phyloP scores from a whole-genome alignment of 192 early-diverging fungal genomes.

The Podila epicladia region DNA sequence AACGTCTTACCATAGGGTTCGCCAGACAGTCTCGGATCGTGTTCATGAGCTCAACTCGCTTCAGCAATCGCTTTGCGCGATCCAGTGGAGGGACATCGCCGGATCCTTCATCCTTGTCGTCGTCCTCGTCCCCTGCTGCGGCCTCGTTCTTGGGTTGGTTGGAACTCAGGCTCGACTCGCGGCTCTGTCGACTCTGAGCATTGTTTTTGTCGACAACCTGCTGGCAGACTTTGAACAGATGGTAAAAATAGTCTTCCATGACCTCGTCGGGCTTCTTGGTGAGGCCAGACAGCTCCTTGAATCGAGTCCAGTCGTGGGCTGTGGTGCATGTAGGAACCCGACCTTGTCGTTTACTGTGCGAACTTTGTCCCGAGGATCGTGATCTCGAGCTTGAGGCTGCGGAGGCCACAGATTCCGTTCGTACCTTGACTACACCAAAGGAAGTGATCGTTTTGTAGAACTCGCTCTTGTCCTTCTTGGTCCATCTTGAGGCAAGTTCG shows the following conservation, averaged over 20 bases:
- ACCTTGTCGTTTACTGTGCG: conserved; percentile 12
- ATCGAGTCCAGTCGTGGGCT: conserved; percentile 66
- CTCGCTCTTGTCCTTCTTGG: conserved; percentile 62
- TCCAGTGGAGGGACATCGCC: conserved; percentile 70
- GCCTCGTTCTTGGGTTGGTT: conserved; percentile 21
- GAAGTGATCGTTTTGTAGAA: conserved; percentile 65
- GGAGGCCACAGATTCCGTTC: conserved; percentile 19
- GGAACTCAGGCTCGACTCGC: conserved; percentile 33
- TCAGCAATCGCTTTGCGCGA: conserved; percentile 73
- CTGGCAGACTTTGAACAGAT: conserved; percentile 67
- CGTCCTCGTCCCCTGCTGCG: conserved; percentile 43
- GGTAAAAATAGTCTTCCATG: conserved; percentile 69
- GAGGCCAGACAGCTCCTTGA: conserved; percentile 76
- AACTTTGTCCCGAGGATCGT: conserved; percentile 8
- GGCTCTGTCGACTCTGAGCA: not conserved
- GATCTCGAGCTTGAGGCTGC: conserved; percentile 1
- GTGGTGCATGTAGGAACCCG: not conserved
- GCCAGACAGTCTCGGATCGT: conserved; percentile 70
- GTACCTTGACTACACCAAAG: conserved; percentile 60
- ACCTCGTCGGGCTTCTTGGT: conserved; percentile 72
- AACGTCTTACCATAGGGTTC: conserved; percentile 50
- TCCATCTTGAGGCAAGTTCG: conserved; percentile 59
- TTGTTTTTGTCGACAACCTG: conserved; percentile 59
- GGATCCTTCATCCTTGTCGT: conserved; percentile 42
- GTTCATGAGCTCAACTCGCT: conserved; percentile 78